These are phyloP conservation scores for Sugiyamaella paludigena DNA, from an alignment of 1,139 yeast species.

Conservation along the genomic window DNA sequence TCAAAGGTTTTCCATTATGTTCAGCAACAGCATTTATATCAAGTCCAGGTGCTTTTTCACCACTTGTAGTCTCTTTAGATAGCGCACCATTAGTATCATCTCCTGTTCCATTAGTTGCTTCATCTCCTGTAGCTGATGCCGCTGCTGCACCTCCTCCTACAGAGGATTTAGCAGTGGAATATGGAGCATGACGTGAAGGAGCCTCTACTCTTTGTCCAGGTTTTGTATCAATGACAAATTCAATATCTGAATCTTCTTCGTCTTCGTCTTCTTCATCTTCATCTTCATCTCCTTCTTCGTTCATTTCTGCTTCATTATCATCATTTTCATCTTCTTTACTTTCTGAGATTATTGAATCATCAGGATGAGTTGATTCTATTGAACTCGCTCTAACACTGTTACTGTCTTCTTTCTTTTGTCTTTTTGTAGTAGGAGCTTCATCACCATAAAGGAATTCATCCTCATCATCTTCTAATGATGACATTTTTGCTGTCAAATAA, in stretches of 20 bases:
- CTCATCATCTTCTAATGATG: constrained; percentile 55
- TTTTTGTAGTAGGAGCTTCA: constrained; percentile 49
- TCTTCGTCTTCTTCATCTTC: constrained; percentile 36
- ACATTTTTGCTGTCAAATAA: constrained; percentile 7
- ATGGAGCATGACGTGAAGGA: constrained; percentile 33
- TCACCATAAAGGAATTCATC: constrained; percentile 84
- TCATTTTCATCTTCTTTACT: constrained; percentile 26
- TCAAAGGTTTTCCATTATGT: constrained; percentile 78
- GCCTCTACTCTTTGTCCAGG: constrained; percentile 39
- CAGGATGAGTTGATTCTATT: neutral
- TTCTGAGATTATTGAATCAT: constrained; percentile 12
- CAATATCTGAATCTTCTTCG: constrained; percentile 49
- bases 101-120: neutral
- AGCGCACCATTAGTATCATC: constrained; percentile 23
- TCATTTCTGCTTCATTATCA: constrained; percentile 29
- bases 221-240: constrained; percentile 56
- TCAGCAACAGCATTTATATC: constrained; percentile 79
- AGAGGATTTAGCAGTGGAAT: constrained; percentile 27
- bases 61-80: constrained; percentile 31
- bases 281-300: constrained; percentile 30
- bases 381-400: neutral
- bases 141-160: constrained; percentile 27
- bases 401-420: constrained; percentile 27
- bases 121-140: constrained; percentile 5
- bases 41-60: constrained; percentile 44